A percentile compares a stretch with the other conserved stretches of the same genome.
Conservation (phyloP, 1,139 yeast species). For the Diutina sp. region DNA sequence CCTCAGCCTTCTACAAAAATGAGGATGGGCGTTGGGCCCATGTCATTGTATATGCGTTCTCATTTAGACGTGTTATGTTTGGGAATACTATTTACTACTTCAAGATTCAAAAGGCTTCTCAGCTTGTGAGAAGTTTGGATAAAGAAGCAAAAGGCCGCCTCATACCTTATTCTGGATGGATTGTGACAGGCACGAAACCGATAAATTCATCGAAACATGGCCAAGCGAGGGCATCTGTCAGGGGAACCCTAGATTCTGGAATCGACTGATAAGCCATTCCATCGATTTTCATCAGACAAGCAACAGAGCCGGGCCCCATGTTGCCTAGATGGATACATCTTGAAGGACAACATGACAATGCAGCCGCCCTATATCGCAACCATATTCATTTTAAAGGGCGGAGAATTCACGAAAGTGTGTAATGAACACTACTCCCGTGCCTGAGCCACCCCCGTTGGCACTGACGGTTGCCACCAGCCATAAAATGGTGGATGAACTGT, state of each 20-base stretch:
- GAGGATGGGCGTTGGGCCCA: no score
- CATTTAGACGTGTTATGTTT: no score
- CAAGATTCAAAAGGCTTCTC: background rate
- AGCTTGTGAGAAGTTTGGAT: background rate
- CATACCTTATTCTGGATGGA: no score
- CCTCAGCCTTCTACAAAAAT: no score
- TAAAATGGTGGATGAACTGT: background rate
- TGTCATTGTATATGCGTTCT: no score
- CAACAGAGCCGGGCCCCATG: background rate
- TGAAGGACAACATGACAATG: background rate
- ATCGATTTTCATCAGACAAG: background rate
- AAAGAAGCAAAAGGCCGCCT: background rate
- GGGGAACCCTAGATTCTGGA: background rate
- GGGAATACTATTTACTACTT: no score
- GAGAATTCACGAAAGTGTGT: background rate
- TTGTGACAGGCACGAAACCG: background rate
- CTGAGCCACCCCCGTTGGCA: background rate
- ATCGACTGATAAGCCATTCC: background rate
- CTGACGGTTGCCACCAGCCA: background rate
- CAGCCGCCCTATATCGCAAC: background rate
- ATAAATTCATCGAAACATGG: background rate
- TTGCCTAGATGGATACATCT: background rate
- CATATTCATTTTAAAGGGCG: background rate
- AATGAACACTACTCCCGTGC: background rate
- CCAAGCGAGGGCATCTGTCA: background rate